Conservation (phyloP, 345 rosid species). For the Cardamine occulta region DNA sequence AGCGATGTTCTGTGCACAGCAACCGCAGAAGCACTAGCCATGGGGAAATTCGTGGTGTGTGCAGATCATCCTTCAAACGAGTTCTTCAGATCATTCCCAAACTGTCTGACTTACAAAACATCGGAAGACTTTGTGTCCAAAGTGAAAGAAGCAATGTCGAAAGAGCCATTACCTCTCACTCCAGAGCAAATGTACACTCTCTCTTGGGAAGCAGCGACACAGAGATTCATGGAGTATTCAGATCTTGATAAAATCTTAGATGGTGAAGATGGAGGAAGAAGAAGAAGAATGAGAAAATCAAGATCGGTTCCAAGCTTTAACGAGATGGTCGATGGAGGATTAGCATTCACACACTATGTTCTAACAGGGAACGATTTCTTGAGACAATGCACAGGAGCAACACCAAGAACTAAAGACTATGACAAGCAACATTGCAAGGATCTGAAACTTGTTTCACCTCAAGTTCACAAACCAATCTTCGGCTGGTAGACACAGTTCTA, state of each 20-base stretch:
- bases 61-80: slow-evolving; percentile 99
- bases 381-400: slow-evolving; percentile 80
- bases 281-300: slow-evolving; percentile 50
- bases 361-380: slow-evolving; percentile 89
- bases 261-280: slow-evolving; percentile 36
- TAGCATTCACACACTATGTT: slow-evolving; percentile 88
- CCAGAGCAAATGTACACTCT: slow-evolving; percentile 78
- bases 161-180: slow-evolving; percentile 86
- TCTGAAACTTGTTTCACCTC: slow-evolving; percentile 81
- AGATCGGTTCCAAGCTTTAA: slow-evolving; percentile 63
- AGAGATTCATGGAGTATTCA: slow-evolving; percentile 83
- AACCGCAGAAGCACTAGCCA: slow-evolving; percentile 97
- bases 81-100: slow-evolving; percentile 94
- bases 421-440: slow-evolving; percentile 86
- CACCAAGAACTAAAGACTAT: slow-evolving; percentile 80
- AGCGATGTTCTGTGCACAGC: slow-evolving; percentile 99
- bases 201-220: slow-evolving; percentile 98
- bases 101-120: slow-evolving; percentile 87
- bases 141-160: slow-evolving; percentile 82
- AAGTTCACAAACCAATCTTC: slow-evolving; percentile 60
- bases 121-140: slow-evolving; percentile 82
- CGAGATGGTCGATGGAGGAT: slow-evolving; percentile 76
- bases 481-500: slow-evolving; percentile 37
- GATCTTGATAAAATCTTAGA: slow-evolving; percentile 71
- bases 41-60: slow-evolving; percentile 96